These are phyloP conservation scores for Polyporus tsugae DNA, from an alignment of 1,284 basidiomycete genomes.

Conservation along the genomic window DNA sequence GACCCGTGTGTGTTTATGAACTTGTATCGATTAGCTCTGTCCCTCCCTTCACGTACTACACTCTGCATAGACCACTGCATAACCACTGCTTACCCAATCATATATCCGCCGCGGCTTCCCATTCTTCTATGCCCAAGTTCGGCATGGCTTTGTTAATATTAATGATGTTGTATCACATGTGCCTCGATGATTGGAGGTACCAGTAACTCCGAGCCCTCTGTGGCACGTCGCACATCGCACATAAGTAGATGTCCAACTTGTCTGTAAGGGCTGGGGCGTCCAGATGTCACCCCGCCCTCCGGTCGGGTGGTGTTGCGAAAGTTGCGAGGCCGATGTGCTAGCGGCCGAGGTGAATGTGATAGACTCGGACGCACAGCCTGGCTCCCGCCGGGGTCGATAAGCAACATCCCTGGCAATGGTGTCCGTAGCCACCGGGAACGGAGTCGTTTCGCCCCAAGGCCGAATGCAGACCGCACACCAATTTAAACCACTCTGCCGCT, in stretches of 20 bases:
- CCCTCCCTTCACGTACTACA: background rate
- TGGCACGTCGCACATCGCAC: background rate
- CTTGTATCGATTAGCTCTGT: conserved; percentile 5
- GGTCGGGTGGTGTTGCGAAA: background rate
- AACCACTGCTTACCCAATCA: conserved; percentile 1
- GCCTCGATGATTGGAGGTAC: background rate
- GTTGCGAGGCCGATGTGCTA: background rate
- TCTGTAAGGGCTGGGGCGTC: background rate
- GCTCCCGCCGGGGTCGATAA: no score
- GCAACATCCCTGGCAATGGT: no score
- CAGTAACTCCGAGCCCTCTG: background rate
- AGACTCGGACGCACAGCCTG: no score
- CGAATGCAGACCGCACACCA: no score
- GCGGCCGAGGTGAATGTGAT: background rate
- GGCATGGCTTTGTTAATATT: background rate
- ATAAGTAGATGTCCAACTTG: background rate
- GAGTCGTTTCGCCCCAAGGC: background rate
- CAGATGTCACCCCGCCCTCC: background rate
- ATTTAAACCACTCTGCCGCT: no score
- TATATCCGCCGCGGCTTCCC: background rate
- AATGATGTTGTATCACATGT: background rate
- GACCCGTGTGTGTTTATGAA: background rate
- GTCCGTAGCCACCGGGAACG: background rate
- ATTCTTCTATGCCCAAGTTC: background rate
- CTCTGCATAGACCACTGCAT: background rate